Conservation (phyloP, 192 early-diverging fungal genomes). For the Coemansia sp. region DNA sequence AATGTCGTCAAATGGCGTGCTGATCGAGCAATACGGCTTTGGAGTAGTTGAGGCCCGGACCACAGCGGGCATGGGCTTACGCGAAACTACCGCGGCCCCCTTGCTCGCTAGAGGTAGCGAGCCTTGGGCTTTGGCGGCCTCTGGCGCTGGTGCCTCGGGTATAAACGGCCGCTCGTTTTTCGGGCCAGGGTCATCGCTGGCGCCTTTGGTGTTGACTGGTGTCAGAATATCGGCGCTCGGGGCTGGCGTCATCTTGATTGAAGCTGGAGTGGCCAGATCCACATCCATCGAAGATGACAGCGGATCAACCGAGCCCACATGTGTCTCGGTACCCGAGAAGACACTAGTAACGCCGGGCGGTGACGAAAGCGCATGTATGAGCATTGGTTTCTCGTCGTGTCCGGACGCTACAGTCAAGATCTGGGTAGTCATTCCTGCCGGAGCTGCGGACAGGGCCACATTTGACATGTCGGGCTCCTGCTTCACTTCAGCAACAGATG, state of each 20-base stretch:
- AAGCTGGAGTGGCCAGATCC: slow-evolving; percentile 36
- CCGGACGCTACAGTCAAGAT: background rate
- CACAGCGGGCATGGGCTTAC: too few relatives aligned
- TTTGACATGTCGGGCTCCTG: too few relatives aligned
- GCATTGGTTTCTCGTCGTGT: background rate
- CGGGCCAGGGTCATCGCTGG: too few relatives aligned
- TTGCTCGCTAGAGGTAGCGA: too few relatives aligned
- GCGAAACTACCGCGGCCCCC: too few relatives aligned
- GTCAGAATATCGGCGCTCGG: slow-evolving; percentile 34
- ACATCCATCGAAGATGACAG: background rate
- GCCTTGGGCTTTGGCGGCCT: too few relatives aligned
- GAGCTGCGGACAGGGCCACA: background rate
- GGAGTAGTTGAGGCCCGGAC: slow-evolving; percentile 11
- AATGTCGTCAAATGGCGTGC: slow-evolving; percentile 36
- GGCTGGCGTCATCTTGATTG: slow-evolving; percentile 32
- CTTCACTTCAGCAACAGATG: background rate
- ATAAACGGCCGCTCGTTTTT: too few relatives aligned
- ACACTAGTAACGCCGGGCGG: slow-evolving; percentile 25
- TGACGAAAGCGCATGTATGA: slow-evolving; percentile 20
- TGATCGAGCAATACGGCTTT: slow-evolving; percentile 17
- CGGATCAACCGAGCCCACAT: slow-evolving; percentile 11
- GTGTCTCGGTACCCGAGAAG: slow-evolving; percentile 14
- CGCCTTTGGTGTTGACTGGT: too few relatives aligned
- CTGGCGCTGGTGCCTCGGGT: too few relatives aligned
- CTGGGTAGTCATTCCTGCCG: background rate